Evolutionary conservation across 306 rosid genomes (phyloP), one percentile per base, ranked within the genome.

Genomic region (Cicer pinnatifidum): DNA sequence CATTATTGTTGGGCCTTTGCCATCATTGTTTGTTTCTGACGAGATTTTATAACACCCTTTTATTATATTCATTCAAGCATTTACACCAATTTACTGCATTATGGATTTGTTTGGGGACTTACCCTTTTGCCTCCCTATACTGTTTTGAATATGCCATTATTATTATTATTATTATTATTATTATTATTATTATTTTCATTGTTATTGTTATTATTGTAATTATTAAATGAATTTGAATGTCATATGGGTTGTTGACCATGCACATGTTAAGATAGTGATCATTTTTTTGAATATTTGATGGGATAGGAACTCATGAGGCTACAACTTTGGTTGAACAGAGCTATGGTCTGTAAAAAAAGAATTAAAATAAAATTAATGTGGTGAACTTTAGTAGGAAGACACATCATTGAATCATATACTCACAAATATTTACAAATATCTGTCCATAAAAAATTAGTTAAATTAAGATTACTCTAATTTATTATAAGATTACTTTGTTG

Each of bases 11-110:
- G 85, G 80, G 86, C 87, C 59, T 78, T 82, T 74, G 96, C 90
- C 93, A 89, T 92, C 90, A 92, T 89, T 89, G 92, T 86, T 73
- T 85, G 85, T 57, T 84, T 87, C 93, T 86, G 96, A 88, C 65
- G 67, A 69, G 84, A 85, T 85, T 64, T 89, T 81, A 89, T 80
- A 80, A 78, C 84, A 59, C 87, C 65, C 65, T 78, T 82, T 82
- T 62, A 68, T 54, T 80, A 56, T 15, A 77, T 81, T 85, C 88
- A 68, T 75, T 60, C 86, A 75, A 40, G 82, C 84, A 82, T 80
- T 82, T 77, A 78, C 66, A 57, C 82, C 81, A 78, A 86, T 82
- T 84, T 86, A 83, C 85, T 84, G 13, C 84, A 76, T 83, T 76
- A 38, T 80, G 77, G 45, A 78, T 46, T 77, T 68, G 33, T 37